phyloP scores from a whole-genome alignment of 73 alveolate species.

The Paramecium biaurelia region DNA sequence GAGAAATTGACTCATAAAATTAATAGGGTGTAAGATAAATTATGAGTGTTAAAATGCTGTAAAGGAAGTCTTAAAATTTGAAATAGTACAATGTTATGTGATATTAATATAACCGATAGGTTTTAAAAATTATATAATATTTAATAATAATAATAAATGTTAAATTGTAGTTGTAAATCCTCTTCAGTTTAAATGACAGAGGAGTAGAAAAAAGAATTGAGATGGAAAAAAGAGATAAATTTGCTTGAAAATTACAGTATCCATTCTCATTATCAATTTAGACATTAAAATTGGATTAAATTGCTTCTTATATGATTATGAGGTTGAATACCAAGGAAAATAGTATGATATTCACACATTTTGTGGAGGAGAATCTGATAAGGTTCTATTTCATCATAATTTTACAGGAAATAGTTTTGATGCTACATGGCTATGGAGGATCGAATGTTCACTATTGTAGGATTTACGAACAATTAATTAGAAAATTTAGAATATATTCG shows the following conservation, averaged over 20 bases:
- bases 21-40: not conserved
- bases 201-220: not conserved
- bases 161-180: not conserved
- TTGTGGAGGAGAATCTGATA: slow-evolving; percentile 24
- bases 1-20: not conserved
- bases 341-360: not conserved
- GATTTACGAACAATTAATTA: slow-evolving; percentile 11
- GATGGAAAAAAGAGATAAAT: slow-evolving; percentile 12
- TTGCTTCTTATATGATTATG: not conserved
- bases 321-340: not conserved
- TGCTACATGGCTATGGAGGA: slow-evolving; percentile 40
- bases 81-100: slow-evolving; percentile 15
- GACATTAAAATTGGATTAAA: not conserved
- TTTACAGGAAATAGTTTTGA: not conserved
- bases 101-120: not conserved
- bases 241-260: not conserved
- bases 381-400: not conserved
- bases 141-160: not conserved
- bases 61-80: not conserved
- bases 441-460: slow-evolving; percentile 47
- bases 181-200: not conserved
- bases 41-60: not conserved
- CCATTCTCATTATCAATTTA: not conserved
- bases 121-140: not conserved
- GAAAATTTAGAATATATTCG: not conserved